Evolutionary conservation across 2,329 filamentous ascomycete genomes (phyloP), one percentile per base, ranked within the genome.

Genomic region (Claviceps sp.): DNA sequence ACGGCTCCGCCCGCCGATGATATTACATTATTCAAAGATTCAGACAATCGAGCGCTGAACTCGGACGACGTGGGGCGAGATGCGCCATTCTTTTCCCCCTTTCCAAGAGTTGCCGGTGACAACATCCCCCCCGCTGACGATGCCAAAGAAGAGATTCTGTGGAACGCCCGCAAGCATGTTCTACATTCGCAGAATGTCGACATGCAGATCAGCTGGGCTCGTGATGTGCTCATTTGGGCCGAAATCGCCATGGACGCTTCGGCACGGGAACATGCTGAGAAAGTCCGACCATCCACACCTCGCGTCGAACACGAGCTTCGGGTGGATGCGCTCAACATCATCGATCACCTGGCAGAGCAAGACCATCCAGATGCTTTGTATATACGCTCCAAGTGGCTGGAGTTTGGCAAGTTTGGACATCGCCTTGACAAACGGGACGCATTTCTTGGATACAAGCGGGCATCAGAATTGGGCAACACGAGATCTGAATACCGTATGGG

Each of bases 191-290:
- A 94, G 62, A 90, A 98, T 65, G 89, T 94, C 48, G 85, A 94
- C 60, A 94, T 95, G 82, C 93, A 98, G 72, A 78, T 98, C 62
- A 88, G 88, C 55, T 98, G 93, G 93, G 91, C 93, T 42, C 87
- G 94, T 64, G 93, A 97, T 69, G 85, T 89, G 45, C 76, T 98
- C 54, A 81, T 84, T 50, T 96, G 89, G 74, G 88, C 91, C 37
- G 91, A 96, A 62, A 84, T 89, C 53, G 80, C 87, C 48, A 79
- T 84, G 62, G 84, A 94, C 60, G 84, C 90, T 55, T 81, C 85
- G 60, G 73, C 82, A 54, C 81, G 89, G 53, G 78, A 90, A 44
- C 65, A 67, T 57, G 65, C 62, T 54, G 70, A 72, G 46, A 65
- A 66, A 43, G 59, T 78, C 40, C 79, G 91, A 47, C 79, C 89